Base-by-base conservation (phyloP, 139 green algal species). In the Yamagishiella unicocca region DNA sequence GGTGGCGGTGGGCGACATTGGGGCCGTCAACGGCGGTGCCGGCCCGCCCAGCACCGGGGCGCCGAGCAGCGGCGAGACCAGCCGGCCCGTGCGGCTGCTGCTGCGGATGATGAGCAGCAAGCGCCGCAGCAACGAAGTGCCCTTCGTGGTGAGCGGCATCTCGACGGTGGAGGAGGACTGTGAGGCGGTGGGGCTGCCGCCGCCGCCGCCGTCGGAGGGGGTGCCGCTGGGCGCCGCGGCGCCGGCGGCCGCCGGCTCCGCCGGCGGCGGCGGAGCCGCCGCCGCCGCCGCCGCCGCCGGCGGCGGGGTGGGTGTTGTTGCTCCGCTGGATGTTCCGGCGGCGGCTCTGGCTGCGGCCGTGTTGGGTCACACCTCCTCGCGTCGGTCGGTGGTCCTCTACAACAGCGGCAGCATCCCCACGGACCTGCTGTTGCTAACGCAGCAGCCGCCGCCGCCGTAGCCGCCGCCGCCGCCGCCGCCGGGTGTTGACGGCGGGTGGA, bases 71-170 rank as follows among this genome's bases (percentile, higher is more conserved):
- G 31, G 37, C 55, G 75, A 53, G 27, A 55, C 7, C 54, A 40
- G 54, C 33, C 14, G 37, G 10, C 55, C 79, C 29, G 31, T 68
- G 40, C 79, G 58, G 61, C 14, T 76, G 61, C 61, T 75, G 27
- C 67, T 37, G 29, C 58, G 58, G 2, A 75, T 85, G 61, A 75
- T 75, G 61, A 85, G 79, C 61, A 71, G 79, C 79, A 85, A 85
- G 79, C 58, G 79, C n/a, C 58, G 61, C 27, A 85, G 79, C 40
- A 40, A 5, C 21, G 77, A 68, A 25, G 79, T 29, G 14, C 54
- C 29, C 1, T 31, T 29, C 12, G 8, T 42, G 6, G 50, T 40
- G 33, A 38, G 61, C 3, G 58, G 4, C 55, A 75, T 76, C 19
- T 0, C 61, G 31, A 85, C n/a, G 19, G 79, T 85, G 40, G 79